phyloP scores from a whole-genome alignment of 331 rosid species.

The Dryas integrifolia region DNA sequence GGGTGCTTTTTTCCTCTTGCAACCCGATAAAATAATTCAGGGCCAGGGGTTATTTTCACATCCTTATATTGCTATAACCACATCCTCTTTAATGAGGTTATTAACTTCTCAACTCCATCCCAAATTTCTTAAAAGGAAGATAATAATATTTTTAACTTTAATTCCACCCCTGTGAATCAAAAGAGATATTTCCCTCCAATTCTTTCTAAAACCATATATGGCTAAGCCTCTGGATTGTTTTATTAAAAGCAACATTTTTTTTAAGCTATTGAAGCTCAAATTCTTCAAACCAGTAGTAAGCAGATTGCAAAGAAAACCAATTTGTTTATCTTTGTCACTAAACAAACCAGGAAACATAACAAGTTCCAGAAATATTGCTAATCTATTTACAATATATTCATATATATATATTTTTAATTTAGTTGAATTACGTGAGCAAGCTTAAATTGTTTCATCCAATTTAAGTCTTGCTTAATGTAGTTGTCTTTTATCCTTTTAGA shows the following conservation, averaged over 20 bases:
- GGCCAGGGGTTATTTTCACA: not conserved
- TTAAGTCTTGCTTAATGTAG: not conserved
- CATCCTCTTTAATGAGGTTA: not conserved
- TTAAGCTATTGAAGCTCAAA: not conserved
- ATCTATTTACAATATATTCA: not conserved
- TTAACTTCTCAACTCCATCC: not conserved
- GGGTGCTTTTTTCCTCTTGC: not conserved
- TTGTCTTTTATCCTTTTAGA: not conserved
- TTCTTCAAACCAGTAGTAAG: not conserved
- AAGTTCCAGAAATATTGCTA: not conserved
- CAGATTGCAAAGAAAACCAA: not conserved
- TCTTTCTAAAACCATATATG: not conserved
- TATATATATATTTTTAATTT: not conserved
- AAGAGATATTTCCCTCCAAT: slow-evolving; percentile 1
- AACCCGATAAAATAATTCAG: not conserved
- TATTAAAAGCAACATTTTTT: not conserved
- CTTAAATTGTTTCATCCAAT: not conserved
- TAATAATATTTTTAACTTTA: not conserved
- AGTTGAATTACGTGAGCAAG: not conserved
- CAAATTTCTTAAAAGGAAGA: not conserved
- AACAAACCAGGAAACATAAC: not conserved
- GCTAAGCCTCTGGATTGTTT: not conserved
- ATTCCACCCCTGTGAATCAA: not conserved
- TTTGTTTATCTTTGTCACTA: slow-evolving; percentile 3
- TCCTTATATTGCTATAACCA: slow-evolving; percentile 1